These are phyloP conservation scores for Mortierella sp. DNA, from an alignment of 371 early-diverging fungal genomes.

Conservation along the genomic window DNA sequence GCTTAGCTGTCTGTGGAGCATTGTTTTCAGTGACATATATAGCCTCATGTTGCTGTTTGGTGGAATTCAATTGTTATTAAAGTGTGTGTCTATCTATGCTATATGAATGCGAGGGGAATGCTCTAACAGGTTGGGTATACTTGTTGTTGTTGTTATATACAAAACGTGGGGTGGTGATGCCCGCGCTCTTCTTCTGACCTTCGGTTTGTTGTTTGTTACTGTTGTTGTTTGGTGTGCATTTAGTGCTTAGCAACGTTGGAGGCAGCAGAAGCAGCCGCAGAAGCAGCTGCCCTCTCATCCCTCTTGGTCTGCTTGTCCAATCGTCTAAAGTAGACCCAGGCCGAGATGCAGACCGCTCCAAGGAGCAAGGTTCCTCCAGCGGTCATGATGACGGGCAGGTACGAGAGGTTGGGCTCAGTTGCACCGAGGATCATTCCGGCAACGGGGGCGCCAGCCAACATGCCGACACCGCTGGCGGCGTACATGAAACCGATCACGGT, in stretches of 20 bases:
- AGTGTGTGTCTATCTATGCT: neutral
- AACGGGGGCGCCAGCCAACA: conserved; percentile 60
- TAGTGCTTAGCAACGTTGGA: conserved; percentile 18
- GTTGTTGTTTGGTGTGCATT: neutral
- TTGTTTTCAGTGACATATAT: neutral
- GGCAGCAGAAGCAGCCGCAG: conserved; percentile 18
- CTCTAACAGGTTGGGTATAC: conserved; percentile 5
- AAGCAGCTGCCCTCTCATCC: conserved; percentile 4
- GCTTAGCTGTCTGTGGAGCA: neutral
- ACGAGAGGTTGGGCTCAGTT: conserved; percentile 54
- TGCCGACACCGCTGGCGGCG: conserved; percentile 53
- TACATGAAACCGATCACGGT: conserved; percentile 60
- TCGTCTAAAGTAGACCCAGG: conserved; percentile 47
- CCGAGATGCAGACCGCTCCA: conserved; percentile 50
- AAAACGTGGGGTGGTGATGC: neutral
- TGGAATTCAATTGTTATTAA: neutral
- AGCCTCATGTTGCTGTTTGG: neutral
- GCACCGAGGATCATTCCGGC: conserved; percentile 61
- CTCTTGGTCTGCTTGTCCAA: conserved; percentile 44
- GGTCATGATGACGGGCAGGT: conserved; percentile 67
- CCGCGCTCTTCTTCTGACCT: conserved; percentile 14
- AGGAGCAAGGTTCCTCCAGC: conserved; percentile 61
- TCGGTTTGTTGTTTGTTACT: neutral
- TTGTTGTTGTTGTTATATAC: conserved; percentile 7
- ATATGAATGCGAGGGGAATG: conserved; percentile 1